Percentiles rank a stretch among this genome's conserved stretches.
Evolutionary conservation across 768 basidiomycete genomes (phyloP).

Genomic region (Boletus sp.): DNA sequence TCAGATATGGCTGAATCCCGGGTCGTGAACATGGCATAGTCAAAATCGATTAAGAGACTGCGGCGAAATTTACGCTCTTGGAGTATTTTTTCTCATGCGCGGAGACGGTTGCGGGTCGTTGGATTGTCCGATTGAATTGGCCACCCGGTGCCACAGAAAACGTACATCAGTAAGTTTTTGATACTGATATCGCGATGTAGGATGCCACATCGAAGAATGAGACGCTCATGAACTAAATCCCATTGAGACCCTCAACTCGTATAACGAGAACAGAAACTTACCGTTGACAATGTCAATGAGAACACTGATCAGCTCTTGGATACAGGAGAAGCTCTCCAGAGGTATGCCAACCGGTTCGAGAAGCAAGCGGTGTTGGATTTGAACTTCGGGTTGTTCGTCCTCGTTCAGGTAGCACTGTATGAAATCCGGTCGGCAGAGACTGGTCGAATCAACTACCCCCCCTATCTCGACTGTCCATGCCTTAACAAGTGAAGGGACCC

Average conservation of each 20-base stretch:
- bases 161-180: not conserved
- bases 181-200: not conserved
- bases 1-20: too few relatives aligned
- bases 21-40: not conserved
- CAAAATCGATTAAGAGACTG: slow-evolving; percentile 1
- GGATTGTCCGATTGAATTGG: not conserved
- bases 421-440: too few relatives aligned
- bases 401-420: not conserved
- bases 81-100: not conserved
- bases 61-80: not conserved
- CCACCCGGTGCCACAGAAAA: not conserved
- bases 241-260: not conserved
- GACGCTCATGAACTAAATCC: not conserved
- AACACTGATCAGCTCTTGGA: too few relatives aligned
- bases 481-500: too few relatives aligned
- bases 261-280: not conserved
- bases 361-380: not conserved
- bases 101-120: not conserved
- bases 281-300: not conserved
- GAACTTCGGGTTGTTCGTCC: not conserved
- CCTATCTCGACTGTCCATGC: too few relatives aligned
- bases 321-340: not conserved
- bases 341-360: not conserved
- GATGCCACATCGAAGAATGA: not conserved
- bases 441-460: too few relatives aligned